Base-by-base conservation (phyloP, 257 asterid genomes). In the Dorcoceras hygrometricum region DNA sequence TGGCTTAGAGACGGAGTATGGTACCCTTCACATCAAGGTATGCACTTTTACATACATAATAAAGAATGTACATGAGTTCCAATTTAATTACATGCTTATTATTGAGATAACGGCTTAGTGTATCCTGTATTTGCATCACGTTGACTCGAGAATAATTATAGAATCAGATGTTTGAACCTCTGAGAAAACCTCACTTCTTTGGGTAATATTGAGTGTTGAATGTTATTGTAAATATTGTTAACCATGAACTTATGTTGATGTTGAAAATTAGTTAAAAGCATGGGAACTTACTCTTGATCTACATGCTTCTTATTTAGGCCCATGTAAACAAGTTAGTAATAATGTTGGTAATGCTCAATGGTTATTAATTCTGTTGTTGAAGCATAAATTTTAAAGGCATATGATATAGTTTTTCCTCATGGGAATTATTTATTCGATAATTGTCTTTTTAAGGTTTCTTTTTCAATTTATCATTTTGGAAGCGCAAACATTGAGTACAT, bases 1-100 rank as follows among this genome's bases (percentile, higher is more conserved):
- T 59, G 93, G 88, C 32, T 65, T 94, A 71, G 96, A 82, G 73
- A 94, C 99, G 20, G 84, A 90, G 70, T 59, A 90, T 68, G 97
- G 99, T 53, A 81, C 84, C 70, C 84, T 94, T 71, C 97, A 82
- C 74, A 81, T 94, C 67, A 94, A 88, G 96, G 99, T 93, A 85
- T 20, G 27, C n/a, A 50, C 53, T 65, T n/a, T n/a, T n/a, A n/a
- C n/a, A n/a, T 20, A 28, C 19, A 53, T 28, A 57, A 20, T 9
- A 1, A n/a, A 39, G 6, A 39, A 39, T 39, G 50, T n/a, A 39
- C n/a, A 39, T 39, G 50, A 0, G 0, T 12, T 2, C n/a, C 50
- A 8, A 39, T 36, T 5, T 36, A 36, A 39, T 39, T 39, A n/a
- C n/a, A 12, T 39, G 50, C 50, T 39, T 11, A 5, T 11, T 39